Evolutionary conservation across 1,139 yeast species (phyloP), one percentile per base, ranked within the genome.

Genomic region (Arxiozyma heterogenica): DNA sequence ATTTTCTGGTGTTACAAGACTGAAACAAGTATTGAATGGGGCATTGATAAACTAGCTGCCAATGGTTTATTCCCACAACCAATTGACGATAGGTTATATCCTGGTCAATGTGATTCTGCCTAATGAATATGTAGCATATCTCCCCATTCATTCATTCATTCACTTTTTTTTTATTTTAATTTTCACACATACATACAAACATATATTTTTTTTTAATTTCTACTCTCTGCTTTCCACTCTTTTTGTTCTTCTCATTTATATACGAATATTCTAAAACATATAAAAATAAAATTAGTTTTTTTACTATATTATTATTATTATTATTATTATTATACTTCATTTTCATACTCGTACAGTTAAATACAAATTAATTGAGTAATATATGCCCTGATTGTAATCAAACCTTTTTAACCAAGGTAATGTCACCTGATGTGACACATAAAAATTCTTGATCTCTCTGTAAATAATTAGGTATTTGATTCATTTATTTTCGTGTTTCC

Each of bases 1-100:
- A 77, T 90, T 57, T 87, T 85, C 75, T 93, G 97, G 98, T 83
- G 84, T 70, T 90, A 86, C 82, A 91, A 89, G 75, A 86, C 95
- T 38, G 98, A 93, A 69, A 71, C 73, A 62, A 81, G 94, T 21
- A 69, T 84, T 52, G 98, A 91, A 68, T 93, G 98, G 98, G 95
- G 88, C 72, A 76, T 86, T 70, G 74, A 76, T 56, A 74, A 75
- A 58, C 78, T 90, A 63, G 73, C 79, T 23, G 73, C 71, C 43
- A 68, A 76, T 55, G 86, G 82, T 27, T 67, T 89, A 53, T 84
- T 91, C 78, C 98, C 98, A 53, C 83, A 77, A 65, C 97, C 97
- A 41, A 71, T 88, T 55, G 69, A 72, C 56, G 78, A 74, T 60
- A 80, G 95, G 70, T 71, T 76, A 63, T 86, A 76, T 69, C 85